Evolutionary conservation across 805 yeast species (phyloP).

Genomic region (Ogataea haglerorum): DNA sequence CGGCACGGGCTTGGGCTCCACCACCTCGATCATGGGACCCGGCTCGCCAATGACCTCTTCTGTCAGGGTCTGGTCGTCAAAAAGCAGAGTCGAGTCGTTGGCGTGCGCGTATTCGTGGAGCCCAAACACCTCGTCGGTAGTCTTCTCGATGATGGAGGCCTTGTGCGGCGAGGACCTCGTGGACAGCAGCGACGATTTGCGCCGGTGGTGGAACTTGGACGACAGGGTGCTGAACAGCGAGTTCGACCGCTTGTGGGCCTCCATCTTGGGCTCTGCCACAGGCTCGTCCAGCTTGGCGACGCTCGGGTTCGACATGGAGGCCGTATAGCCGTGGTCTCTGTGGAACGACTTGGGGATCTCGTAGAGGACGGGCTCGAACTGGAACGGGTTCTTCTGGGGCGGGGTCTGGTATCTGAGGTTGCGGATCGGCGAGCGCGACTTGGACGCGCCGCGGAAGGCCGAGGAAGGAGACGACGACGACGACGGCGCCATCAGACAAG

Average conservation of each 20-base stretch:
- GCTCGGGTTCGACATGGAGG: constrained; percentile 12
- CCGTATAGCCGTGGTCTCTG: constrained; percentile 18
- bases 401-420: constrained; percentile 13
- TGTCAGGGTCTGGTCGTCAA: constrained; percentile 27
- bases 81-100: constrained; percentile 25
- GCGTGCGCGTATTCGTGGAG: constrained; percentile 9
- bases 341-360: constrained; percentile 33
- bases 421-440: constrained; percentile 29
- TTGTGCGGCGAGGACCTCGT: constrained; percentile 14
- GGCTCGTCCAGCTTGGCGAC: too few relatives aligned
- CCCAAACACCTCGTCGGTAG: constrained; percentile 28
- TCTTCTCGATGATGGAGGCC: constrained; percentile 25
- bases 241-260: constrained; percentile 22
- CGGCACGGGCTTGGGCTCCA: constrained; percentile 5
- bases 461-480: constrained; percentile 16
- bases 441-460: constrained; percentile 13
- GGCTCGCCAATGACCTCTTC: constrained; percentile 33
- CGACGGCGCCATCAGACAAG: constrained; percentile 11
- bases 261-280: constrained; percentile 1
- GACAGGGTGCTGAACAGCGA: constrained; percentile 28
- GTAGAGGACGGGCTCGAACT: constrained; percentile 31
- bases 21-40: constrained; percentile 32
- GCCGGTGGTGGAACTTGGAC: constrained; percentile 24
- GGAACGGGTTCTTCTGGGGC: constrained; percentile 29
- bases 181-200: constrained; percentile 25